Base-by-base conservation (phyloP, 768 basidiomycete species). In the Suillus bovinus region DNA sequence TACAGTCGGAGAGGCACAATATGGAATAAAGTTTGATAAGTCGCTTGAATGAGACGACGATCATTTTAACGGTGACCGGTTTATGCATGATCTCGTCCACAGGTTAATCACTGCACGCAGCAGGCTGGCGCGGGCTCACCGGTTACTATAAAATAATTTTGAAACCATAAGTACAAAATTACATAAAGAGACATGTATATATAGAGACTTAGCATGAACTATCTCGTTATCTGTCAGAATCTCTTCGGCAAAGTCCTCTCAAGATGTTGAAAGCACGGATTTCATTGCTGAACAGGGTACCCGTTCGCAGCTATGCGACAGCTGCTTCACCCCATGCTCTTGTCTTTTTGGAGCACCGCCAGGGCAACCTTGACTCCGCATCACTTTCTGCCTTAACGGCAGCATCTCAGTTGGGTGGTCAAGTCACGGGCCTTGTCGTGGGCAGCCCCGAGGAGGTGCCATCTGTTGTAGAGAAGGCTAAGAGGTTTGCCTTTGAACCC, bases 371-470 rank as follows among this genome's bases (percentile, higher is more conserved):
- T 64, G 91, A 95, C 62, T 84, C 94, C 1, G 89, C 86, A 16
- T 92, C 92, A 16, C 81, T 98, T 61, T 95, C 92, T 38, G 96
- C 97, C 29, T 78, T 99, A 65, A 93, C 95, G 1, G 97, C 97
- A 47, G 97, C 97, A 3, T 80, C 85, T 62, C 83, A 89, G 92
- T 63, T 82, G 22, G 54, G 54, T 10, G 67, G 83, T 99, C 80
- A 91, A 69, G 90, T 98, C 38, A 91, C 93, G 50, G 90, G 89
- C 10, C 79, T 94, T 38, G 79, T 91, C n/a, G 36, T 55, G 10
- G 92, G 89, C 20, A 81, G 80, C 24, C 79, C 86, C 64, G 86
- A 86, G 27, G 83, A 91, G 69, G 83, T 96, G 20, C 80, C 84
- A 41, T 71, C 72, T 38, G 84, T 91, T 1, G 78, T 94, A 7